Evolutionary conservation across 495 filamentous ascomycete genomes (phyloP).

Genomic region (Immersiella caudata): DNA sequence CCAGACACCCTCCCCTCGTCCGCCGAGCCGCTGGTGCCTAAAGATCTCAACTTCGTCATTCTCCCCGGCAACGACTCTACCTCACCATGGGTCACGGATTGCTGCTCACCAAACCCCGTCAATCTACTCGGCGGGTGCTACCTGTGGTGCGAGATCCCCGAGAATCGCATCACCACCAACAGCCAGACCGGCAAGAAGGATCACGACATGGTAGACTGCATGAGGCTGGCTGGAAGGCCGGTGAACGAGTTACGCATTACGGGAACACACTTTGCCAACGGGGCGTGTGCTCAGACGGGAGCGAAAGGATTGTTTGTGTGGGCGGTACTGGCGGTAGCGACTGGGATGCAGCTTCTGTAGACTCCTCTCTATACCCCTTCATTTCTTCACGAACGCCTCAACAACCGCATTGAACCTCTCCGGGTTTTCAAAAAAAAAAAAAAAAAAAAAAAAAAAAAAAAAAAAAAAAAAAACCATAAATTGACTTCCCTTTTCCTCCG

Average conservation of each 20-base stretch:
- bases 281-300: not conserved
- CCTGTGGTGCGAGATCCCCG: conserved; percentile 7
- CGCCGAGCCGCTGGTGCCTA: not conserved
- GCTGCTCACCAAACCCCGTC: not conserved
- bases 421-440: conserved; percentile 25
- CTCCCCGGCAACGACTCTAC: not conserved
- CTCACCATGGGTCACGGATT: not conserved
- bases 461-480: conserved; percentile 27
- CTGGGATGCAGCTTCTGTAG: not conserved
- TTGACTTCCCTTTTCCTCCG: conserved; percentile 25
- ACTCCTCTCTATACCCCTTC: not conserved
- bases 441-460: conserved; percentile 28
- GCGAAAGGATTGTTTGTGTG: not conserved
- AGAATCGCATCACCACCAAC: not conserved
- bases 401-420: conserved; percentile 22
- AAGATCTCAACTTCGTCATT: not conserved
- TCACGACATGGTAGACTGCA: not conserved
- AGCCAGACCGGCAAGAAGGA: not conserved
- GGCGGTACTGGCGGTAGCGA: not conserved
- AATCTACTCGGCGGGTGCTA: not conserved
- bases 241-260: not conserved
- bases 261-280: not conserved
- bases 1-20: not conserved
- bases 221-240: not conserved
- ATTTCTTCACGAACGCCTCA: conserved; percentile 7